Base-by-base conservation (phyloP, 441 rosid species). In the Eruca vesicaria region DNA sequence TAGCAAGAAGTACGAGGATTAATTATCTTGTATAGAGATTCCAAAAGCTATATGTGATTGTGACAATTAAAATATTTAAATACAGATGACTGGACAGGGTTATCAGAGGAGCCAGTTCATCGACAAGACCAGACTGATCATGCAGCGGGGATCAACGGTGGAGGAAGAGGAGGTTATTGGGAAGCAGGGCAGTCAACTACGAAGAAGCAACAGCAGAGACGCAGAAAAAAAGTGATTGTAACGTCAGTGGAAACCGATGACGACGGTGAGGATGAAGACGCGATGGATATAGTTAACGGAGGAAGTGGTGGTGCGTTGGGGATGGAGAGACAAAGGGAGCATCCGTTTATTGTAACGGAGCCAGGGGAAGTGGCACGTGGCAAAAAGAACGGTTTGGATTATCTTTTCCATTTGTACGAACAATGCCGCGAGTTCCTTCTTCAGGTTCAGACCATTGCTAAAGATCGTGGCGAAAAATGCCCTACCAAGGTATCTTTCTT, bases 331-430 rank as follows among this genome's bases (percentile, higher is more conserved):
- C 99, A 95, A 74, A 82, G 99, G 4, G 99, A 95, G 81, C 98
- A 95, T 76, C 99, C 99, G 10, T 95, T 95, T 81, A 95, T 95
- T n/a, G 99, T 95, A 45, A 95, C 99, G 59, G 99, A 92, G 90
- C 98, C 98, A 15, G 96, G 98, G 71, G 99, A 95, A 68, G 97
- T 95, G 57, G 99, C 98, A 76, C 97, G 99, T 68, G 99, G 99
- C 60, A 95, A 95, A 78, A 95, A 95, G 93, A 95, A 95, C 80
- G 99, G 99, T 66, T 93, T 95, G 0, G 99, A 95, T 85, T 92
- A 95, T 82, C 96, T 95, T 76, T 95, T 95, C 89, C 94, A 92
- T 33, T 90, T 95, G 73, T 95, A 91, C 80, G 99, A 95, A 67
- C 99, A 89, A 81, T 95, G 99, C 81, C 93, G 94, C 10, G 94